These are phyloP conservation scores for Rubroboletus satanas DNA, from an alignment of 768 basidiomycete genomes.

Conservation along the genomic window DNA sequence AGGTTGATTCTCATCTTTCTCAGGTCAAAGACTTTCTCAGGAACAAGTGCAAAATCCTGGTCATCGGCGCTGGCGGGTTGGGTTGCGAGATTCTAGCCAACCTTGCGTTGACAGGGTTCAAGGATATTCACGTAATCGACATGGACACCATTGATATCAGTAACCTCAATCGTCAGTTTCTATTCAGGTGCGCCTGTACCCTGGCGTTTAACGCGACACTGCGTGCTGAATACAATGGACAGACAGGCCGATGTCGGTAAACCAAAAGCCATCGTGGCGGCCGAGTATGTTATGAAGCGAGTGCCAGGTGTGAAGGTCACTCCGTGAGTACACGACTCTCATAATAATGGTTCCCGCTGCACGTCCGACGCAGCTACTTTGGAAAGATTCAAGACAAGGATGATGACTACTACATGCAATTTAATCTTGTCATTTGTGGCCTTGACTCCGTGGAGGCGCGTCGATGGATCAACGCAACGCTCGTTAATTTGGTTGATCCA, in stretches of 20 bases:
- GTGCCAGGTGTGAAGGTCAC: constrained; percentile 96
- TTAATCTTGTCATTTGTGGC: constrained; percentile 95
- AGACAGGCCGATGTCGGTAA: constrained; percentile 90
- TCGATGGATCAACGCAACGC: constrained; percentile 97
- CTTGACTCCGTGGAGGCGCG: constrained; percentile 96
- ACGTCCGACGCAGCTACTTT: constrained; percentile 60
- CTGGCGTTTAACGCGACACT: not conserved
- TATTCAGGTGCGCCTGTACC: constrained; percentile 69
- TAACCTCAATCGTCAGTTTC: constrained; percentile 96
- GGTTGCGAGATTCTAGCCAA: constrained; percentile 98
- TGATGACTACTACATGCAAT: constrained; percentile 93
- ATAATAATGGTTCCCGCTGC: not conserved
- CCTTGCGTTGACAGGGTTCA: constrained; percentile 93
- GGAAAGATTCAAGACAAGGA: constrained; percentile 99
- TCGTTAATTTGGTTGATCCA: constrained; percentile 92
- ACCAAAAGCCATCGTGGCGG: constrained; percentile 90
- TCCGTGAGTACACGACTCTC: constrained; percentile 57
- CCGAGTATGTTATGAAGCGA: constrained; percentile 94
- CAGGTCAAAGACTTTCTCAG: constrained; percentile 88
- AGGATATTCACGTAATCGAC: constrained; percentile 98
- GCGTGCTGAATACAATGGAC: constrained; percentile 1
- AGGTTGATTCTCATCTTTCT: not conserved
- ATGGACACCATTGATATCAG: constrained; percentile 99
- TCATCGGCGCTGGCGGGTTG: constrained; percentile 96
- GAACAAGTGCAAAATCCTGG: constrained; percentile 84